Conservation (phyloP, 805 yeast species). For the Monosporozyma unispora region DNA sequence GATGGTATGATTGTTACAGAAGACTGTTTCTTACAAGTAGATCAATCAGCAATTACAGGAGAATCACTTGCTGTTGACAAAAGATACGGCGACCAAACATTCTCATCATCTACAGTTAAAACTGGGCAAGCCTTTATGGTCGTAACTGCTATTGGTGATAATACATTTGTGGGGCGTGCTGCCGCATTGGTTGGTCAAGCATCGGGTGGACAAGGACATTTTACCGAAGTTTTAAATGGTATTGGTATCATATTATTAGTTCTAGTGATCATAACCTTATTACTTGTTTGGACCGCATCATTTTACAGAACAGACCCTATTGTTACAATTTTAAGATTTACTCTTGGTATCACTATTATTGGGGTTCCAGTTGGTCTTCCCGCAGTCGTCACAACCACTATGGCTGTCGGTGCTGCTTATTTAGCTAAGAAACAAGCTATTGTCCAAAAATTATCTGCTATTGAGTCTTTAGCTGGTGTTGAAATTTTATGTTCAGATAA, state of each 20-base stretch:
- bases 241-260: conserved; percentile 89
- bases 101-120: conserved; percentile 91
- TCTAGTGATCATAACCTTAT: conserved; percentile 76
- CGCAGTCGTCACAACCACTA: conserved; percentile 96
- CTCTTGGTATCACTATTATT: conserved; percentile 89
- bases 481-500: conserved; percentile 96
- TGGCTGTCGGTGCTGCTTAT: conserved; percentile 99
- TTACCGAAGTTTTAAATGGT: conserved; percentile 95
- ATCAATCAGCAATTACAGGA: conserved; percentile 96
- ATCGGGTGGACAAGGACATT: conserved; percentile 87
- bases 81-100: conserved; percentile 74
- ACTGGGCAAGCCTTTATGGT: conserved; percentile 93
- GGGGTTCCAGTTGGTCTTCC: conserved; percentile 99
- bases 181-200: conserved; percentile 95
- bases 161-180: conserved; percentile 94
- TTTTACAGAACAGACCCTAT: conserved; percentile 87
- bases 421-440: conserved; percentile 94
- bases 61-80: conserved; percentile 94
- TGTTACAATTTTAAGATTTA: conserved; percentile 82
- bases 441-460: conserved; percentile 93
- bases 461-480: conserved; percentile 95
- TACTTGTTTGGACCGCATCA: conserved; percentile 86
- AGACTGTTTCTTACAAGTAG: conserved; percentile 80
- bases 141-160: conserved; percentile 92
- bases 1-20: conserved; percentile 86